Percentiles rank a stretch among this genome's conserved stretches.
phyloP scores from a whole-genome alignment of 441 rosid genomes.

The Pelargonium cotyledonis region DNA sequence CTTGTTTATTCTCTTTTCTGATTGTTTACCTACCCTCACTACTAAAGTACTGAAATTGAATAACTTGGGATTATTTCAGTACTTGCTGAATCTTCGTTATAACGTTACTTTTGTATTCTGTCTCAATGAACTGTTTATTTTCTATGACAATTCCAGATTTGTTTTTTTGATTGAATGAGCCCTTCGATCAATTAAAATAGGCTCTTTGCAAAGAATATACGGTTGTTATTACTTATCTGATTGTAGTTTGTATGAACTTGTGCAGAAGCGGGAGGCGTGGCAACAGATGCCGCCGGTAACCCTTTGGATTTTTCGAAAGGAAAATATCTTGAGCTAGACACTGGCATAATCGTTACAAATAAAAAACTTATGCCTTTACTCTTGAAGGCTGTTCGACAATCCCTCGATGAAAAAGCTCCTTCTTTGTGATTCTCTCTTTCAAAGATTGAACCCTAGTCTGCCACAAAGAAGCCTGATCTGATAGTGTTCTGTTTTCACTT shows the following conservation, averaged over 20 bases:
- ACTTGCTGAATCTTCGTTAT: too few species aligned
- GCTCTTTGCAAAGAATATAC: too few species aligned
- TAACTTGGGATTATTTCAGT: too few species aligned
- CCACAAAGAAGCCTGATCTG: too few species aligned
- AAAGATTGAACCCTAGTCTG: not conserved
- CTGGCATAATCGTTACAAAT: conserved; percentile 76
- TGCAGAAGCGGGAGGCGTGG: conserved; percentile 94
- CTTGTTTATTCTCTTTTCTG: too few species aligned
- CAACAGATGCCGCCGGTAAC: conserved; percentile 62
- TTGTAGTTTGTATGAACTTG: conserved; percentile 15
- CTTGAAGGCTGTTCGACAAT: conserved; percentile 71
- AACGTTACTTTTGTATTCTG: too few species aligned
- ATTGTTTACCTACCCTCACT: too few species aligned
- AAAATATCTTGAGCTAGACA: conserved; percentile 57
- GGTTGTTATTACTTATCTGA: not conserved
- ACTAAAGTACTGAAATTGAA: too few species aligned
- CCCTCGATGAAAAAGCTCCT: conserved; percentile 53
- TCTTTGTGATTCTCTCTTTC: conserved; percentile 29
- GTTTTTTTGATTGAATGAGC: not conserved
- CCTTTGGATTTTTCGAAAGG: conserved; percentile 79
- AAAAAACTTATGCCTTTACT: conserved; percentile 68
- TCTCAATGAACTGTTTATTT: too few species aligned
- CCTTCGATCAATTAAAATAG: not conserved
- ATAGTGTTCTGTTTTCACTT: too few species aligned
- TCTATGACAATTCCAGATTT: too few species aligned